Conservation (phyloP, 805 yeast species). For the Wickerhamiella shivajii region DNA sequence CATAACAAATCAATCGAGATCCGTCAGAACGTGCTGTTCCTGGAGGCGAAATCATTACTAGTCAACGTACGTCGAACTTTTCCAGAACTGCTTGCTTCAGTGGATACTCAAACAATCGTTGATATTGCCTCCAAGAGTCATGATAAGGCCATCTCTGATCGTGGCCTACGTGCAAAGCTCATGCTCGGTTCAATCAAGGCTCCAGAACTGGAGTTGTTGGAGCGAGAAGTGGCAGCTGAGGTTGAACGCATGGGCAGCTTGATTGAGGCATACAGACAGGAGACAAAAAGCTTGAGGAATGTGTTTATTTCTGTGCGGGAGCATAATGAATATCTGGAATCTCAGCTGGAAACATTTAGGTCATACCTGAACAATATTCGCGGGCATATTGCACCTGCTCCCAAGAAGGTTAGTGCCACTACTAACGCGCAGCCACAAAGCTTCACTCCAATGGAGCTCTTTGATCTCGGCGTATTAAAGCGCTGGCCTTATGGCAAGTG, state of each 20-base stretch:
- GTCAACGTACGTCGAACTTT: constrained; percentile 25
- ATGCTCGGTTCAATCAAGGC: constrained; percentile 18
- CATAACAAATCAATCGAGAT: constrained; percentile 18
- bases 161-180: constrained; percentile 24
- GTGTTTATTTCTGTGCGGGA: constrained; percentile 24
- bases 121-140: constrained; percentile 21
- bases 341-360: constrained; percentile 26
- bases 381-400: constrained; percentile 10
- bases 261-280: constrained; percentile 21
- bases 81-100: constrained; percentile 15
- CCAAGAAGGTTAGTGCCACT: constrained; percentile 9
- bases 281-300: constrained; percentile 21
- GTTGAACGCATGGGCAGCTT: constrained; percentile 24
- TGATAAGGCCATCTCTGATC: constrained; percentile 21
- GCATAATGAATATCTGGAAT: constrained; percentile 25
- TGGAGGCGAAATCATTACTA: constrained; percentile 25
- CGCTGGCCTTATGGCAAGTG: constrained; percentile 19
- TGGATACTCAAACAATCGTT: constrained; percentile 20
- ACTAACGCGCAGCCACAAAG: constrained; percentile 15
- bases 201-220: constrained; percentile 20
- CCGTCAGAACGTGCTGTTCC: constrained; percentile 22
- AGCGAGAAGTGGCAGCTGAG: constrained; percentile 24
- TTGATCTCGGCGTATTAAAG: constrained; percentile 17
- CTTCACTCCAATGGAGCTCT: constrained; percentile 18
- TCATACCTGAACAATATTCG: constrained; percentile 26